Evolutionary conservation across 1,284 basidiomycete genomes (phyloP).

Genomic region (Boletus semigastroideus): DNA sequence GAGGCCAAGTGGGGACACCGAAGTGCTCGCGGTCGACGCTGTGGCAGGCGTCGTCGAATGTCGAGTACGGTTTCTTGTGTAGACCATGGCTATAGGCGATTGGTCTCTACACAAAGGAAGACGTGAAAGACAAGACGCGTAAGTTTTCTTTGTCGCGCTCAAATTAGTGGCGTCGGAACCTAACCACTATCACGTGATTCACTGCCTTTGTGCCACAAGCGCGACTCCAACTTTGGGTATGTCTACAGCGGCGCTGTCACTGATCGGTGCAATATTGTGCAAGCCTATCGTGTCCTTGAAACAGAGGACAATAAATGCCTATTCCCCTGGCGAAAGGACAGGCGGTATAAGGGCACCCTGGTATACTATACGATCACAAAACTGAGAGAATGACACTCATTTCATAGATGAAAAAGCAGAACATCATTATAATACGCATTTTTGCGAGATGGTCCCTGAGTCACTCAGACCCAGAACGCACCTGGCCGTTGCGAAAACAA

Average conservation of each 20-base stretch:
- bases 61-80: slow-evolving; percentile 18
- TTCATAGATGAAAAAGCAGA: background rate
- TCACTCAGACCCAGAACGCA: background rate
- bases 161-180: slow-evolving; percentile 27
- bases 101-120: background rate
- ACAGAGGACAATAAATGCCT: too few relatives aligned
- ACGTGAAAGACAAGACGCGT: slow-evolving; percentile 31
- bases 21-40: slow-evolving; percentile 24
- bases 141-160: background rate
- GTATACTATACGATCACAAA: background rate
- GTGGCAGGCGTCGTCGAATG: slow-evolving; percentile 25
- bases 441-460: too few relatives aligned
- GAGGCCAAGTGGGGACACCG: slow-evolving; percentile 27
- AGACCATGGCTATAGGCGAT: slow-evolving; percentile 17
- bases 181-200: slow-evolving; percentile 16
- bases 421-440: background rate
- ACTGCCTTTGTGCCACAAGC: slow-evolving; percentile 16
- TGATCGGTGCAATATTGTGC: too few relatives aligned
- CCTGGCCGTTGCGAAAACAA: background rate
- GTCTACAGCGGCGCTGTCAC: too few relatives aligned
- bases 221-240: slow-evolving; percentile 11
- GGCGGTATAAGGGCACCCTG: background rate
- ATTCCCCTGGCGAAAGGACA: too few relatives aligned
- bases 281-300: background rate
- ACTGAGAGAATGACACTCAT: background rate